phyloP scores from a whole-genome alignment of 257 asterid species.

The Lantana camara region DNA sequence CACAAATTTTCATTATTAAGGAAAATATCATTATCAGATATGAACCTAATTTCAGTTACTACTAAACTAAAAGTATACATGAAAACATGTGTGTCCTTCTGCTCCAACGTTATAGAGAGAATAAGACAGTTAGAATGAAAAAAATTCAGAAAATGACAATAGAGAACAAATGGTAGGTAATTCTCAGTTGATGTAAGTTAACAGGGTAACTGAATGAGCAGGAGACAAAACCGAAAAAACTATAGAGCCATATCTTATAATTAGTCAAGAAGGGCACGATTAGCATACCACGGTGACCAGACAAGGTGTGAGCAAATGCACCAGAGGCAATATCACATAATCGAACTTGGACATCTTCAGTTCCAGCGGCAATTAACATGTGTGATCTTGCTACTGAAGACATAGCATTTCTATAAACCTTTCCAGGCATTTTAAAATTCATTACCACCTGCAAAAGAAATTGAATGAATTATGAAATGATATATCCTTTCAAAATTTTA shows the following conservation, averaged over 20 bases:
- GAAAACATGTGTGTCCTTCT: background rate
- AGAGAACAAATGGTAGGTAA: background rate
- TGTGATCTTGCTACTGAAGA: conserved; percentile 86
- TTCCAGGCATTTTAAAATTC: conserved; percentile 96
- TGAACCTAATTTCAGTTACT: conserved; percentile 1
- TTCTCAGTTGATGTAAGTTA: background rate
- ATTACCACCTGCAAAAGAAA: conserved; percentile 62
- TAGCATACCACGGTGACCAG: conserved; percentile 97
- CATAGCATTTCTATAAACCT: conserved; percentile 92
- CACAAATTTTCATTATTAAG: background rate
- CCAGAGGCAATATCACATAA: conserved; percentile 97
- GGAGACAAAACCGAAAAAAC: background rate
- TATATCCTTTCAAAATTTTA: conserved; percentile 6
- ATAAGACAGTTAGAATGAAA: conserved; percentile 3
- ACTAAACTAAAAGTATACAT: background rate
- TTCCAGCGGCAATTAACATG: conserved; percentile 95
- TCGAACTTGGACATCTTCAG: conserved; percentile 99
- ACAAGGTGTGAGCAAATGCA: conserved; percentile 95
- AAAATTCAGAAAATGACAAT: background rate
- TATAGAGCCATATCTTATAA: conserved; percentile 2
- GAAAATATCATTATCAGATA: background rate
- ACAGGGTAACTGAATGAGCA: background rate
- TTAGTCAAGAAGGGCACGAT: conserved; percentile 14
- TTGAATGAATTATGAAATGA: conserved; percentile 22
- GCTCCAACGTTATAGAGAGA: background rate